Conservation (phyloP, 2,329 filamentous ascomycete genomes). For the Diplodia corticola region DNA sequence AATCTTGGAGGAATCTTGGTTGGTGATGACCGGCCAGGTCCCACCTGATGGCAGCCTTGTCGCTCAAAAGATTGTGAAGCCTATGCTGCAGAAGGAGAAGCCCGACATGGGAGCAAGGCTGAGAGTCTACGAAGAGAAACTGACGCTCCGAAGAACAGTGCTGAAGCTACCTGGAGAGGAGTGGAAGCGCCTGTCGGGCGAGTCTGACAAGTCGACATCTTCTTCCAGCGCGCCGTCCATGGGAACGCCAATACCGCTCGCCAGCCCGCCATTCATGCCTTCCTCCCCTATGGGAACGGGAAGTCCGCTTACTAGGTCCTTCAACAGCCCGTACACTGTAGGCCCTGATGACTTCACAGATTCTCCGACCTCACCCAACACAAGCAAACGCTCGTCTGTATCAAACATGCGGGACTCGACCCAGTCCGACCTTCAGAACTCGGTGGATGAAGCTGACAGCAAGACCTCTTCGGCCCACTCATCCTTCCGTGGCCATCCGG, state of each 20-base stretch:
- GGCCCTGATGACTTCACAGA: not conserved
- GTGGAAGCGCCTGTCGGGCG: not conserved
- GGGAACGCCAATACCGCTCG: not conserved
- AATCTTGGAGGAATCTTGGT: not conserved
- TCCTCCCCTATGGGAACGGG: not conserved
- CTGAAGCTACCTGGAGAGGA: not conserved
- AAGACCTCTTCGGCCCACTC: not conserved
- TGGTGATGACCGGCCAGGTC: constrained; percentile 12
- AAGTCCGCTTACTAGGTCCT: not conserved
- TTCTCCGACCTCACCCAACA: not conserved
- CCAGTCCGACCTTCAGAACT: not conserved
- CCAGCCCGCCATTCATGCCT: not conserved
- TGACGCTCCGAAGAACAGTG: not conserved
- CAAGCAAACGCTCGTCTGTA: not conserved
- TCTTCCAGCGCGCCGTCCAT: not conserved
- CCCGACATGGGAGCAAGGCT: not conserved
- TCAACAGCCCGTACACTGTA: not conserved
- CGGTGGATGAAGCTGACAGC: not conserved
- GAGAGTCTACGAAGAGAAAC: not conserved
- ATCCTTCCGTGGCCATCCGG: not conserved
- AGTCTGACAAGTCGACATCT: not conserved
- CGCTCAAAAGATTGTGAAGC: not conserved
- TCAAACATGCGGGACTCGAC: not conserved
- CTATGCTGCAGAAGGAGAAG: not conserved
- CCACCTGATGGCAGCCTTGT: not conserved